Evolutionary conservation across 768 basidiomycete species (phyloP), one percentile per base, ranked within the genome.

Genomic region (Mrakia hoshinonis): DNA sequence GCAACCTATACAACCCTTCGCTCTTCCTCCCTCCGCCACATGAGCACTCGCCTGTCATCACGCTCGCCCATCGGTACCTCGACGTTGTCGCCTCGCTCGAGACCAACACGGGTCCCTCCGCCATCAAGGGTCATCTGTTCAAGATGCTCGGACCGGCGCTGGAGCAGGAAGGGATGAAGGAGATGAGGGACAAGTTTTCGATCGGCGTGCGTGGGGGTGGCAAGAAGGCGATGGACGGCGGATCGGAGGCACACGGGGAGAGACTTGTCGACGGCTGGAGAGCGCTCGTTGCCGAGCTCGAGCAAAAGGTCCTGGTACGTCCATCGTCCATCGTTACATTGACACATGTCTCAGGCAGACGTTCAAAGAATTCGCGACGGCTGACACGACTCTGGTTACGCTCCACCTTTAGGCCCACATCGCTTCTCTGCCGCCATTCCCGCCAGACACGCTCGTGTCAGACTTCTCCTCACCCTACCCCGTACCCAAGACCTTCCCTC

Each of bases 51-150:
- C 77, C 81, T 0, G 78, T 82, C 48, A 76, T 76, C 9, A 80
- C 85, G 69, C 83, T 97, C 11, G 93, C 95, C 0, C 81, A 89
- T 5, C 89, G 95, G 76, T 99, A 98, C 79, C 84, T 98, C 69
- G 83, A 84, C 55, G 90, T 96, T 73, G 92, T 93, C 10, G 80
- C 82, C 36, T 79, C 81, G 0, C 84, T 89, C 36, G 85, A 86
- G 78, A 93, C 92, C 15, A 82, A 83, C 9, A 93, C 93, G 20
- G 76, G 84, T 3, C 76, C 83, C 20, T 87, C 89, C 74, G 91
- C 89, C 0, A 85, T 97, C 75, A 95, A 95, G 77, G 88, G 91
- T 0, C 95, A 99, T 77, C 78, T 99, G 43, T 99, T 96, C 85
- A 91, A 96, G 80, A 79, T 99, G 43, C 84, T 96, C 48, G 46